Evolutionary conservation across 2,329 filamentous ascomycete species (phyloP), one percentile per base, ranked within the genome.

Genomic region (Massarina eburnea): DNA sequence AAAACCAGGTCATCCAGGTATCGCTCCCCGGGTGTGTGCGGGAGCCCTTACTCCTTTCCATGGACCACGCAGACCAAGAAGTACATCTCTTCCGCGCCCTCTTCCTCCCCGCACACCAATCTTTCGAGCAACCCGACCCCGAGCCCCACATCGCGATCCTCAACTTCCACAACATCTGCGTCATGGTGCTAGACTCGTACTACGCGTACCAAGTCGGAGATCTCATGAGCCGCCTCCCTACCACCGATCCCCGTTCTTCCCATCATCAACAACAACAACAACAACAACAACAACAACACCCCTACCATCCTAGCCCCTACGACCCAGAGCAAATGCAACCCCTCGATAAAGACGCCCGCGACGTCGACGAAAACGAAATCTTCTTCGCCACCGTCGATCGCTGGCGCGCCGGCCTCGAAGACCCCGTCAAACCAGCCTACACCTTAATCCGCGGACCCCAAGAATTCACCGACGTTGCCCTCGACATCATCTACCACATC

Each of bases 11-110:
- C 40, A 51, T 71, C 54, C 54, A 67, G 57, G 39, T 71, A 39
- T 64, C 73, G 50, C 41, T 71, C 54, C 60, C 72, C 52, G 51
- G 69, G 54, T 44, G 76, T 54, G 29, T 70, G 43, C 49, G 65
- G 55, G 58, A 70, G 61, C 48, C 54, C n/a, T 29, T 69, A 3
- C 30, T 58, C 3, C 57, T 69, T 1, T 55, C 54, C 0, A 46
- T 52, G 8, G 64, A 68, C 37, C 58, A 66, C 32, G 20, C 46
- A 0, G 39, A 43, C 1, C 52, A 63, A 34, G 63, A 68, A 46
- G 47, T 54, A 18, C 50, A 59, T 18, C 54, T 69, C 7, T 45
- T 69, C 12, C 17, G 55, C n/a, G 15, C 57, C 20, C 24, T 68
- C 10, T 69, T 69, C 52, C 46, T 69, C 2, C 62, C 62, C 12